Evolutionary conservation across 306 rosid genomes (phyloP).

Genomic region (Erythrophleum fordii): DNA sequence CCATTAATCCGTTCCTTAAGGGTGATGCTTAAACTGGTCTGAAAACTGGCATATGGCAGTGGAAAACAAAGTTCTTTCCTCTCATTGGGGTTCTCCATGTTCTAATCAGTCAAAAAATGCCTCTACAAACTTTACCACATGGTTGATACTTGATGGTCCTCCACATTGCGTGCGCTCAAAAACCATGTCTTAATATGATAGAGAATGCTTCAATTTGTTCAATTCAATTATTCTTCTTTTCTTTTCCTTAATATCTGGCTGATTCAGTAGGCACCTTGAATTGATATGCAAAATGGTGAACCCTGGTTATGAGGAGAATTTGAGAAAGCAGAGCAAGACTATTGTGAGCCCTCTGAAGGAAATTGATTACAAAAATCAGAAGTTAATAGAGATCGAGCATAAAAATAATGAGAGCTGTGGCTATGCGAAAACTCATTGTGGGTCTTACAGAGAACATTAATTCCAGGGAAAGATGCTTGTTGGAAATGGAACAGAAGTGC

Average conservation of each 20-base stretch:
- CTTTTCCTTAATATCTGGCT: background rate
- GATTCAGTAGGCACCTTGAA: slow-evolving; percentile 28
- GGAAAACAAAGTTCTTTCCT: background rate
- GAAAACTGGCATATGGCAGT: background rate
- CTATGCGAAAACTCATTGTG: slow-evolving; percentile 8
- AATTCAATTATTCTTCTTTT: background rate
- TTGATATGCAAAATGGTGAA: slow-evolving; percentile 34
- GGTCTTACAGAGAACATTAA: slow-evolving; percentile 24
- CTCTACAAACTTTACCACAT: background rate
- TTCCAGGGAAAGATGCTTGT: slow-evolving; percentile 21
- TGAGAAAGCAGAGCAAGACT: slow-evolving; percentile 23
- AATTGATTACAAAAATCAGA: slow-evolving; percentile 27
- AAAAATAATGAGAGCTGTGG: background rate
- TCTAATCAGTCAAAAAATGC: background rate
- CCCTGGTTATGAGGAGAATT: background rate
- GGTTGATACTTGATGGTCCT: background rate
- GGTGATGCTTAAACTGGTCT: background rate
- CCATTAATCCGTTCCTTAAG: background rate
- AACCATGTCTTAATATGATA: background rate
- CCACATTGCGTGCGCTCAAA: background rate
- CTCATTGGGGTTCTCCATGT: background rate
- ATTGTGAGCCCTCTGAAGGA: slow-evolving; percentile 36
- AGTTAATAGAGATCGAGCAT: slow-evolving; percentile 39
- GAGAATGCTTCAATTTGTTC: background rate
- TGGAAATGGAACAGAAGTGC: slow-evolving; percentile 36